Conservation (phyloP, 2,329 filamentous ascomycete species). For the Moelleriella libera region DNA sequence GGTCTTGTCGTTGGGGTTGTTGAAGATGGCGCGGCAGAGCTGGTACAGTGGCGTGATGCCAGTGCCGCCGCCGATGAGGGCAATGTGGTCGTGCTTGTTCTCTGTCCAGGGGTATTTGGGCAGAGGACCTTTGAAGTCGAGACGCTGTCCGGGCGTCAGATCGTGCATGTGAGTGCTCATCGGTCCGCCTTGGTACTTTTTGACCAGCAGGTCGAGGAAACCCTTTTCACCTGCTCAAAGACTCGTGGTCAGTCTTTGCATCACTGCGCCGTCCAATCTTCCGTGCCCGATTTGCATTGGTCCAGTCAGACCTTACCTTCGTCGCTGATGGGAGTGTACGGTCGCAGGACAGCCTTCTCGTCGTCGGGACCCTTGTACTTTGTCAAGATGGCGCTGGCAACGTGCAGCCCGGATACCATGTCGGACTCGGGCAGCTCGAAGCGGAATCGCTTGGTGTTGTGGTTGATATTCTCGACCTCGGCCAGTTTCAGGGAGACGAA, state of each 20-base stretch:
- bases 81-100: constrained; percentile 90
- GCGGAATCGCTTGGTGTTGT: constrained; percentile 87
- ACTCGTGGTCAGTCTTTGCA: neutral
- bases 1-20: constrained; percentile 91
- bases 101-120: constrained; percentile 81
- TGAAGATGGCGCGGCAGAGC: constrained; percentile 81
- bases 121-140: constrained; percentile 90
- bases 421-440: constrained; percentile 79
- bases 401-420: constrained; percentile 65
- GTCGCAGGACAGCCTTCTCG: constrained; percentile 76
- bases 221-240: constrained; percentile 52
- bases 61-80: constrained; percentile 82
- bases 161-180: constrained; percentile 86
- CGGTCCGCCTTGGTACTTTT: constrained; percentile 77
- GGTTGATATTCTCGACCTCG: constrained; percentile 66
- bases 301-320: constrained; percentile 41
- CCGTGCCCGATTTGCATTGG: neutral
- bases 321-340: constrained; percentile 86
- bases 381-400: constrained; percentile 81
- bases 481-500: constrained; percentile 73
- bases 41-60: constrained; percentile 99
- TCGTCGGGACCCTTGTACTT: constrained; percentile 77
- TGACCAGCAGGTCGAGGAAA: constrained; percentile 78
- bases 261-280: neutral
- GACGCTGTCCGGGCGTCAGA: constrained; percentile 65